Percentiles rank a stretch among this genome's conserved stretches.
These are phyloP conservation scores for Phanerodontia chrysosporium DNA, from an alignment of 768 basidiomycete genomes.

Conservation along the genomic window DNA sequence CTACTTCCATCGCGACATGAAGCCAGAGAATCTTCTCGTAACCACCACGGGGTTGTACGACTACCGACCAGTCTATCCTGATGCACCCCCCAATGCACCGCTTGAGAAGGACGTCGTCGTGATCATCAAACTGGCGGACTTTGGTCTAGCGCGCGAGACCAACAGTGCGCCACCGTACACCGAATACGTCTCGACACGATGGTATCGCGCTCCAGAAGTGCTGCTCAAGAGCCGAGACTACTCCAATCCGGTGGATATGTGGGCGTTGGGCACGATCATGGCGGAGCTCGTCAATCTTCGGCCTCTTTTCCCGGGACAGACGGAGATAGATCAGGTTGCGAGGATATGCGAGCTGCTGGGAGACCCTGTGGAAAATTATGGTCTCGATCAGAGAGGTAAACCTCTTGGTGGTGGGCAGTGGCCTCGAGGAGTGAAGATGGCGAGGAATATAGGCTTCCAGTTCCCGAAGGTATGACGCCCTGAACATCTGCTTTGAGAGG, in stretches of 20 bases:
- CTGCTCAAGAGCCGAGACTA: slow-evolving; percentile 89
- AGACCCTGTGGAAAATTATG: slow-evolving; percentile 84
- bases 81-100: slow-evolving; percentile 56
- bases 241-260: slow-evolving; percentile 97
- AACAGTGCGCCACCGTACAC: slow-evolving; percentile 89
- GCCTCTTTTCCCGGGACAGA: slow-evolving; percentile 91
- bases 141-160: slow-evolving; percentile 92
- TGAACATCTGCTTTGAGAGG: neutral
- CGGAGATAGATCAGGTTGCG: slow-evolving; percentile 89
- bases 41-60: slow-evolving; percentile 95
- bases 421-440: slow-evolving; percentile 83
- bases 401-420: slow-evolving; percentile 84
- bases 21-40: slow-evolving; percentile 97
- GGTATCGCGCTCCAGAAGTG: slow-evolving; percentile 99
- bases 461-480: slow-evolving; percentile 76
- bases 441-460: slow-evolving; percentile 75
- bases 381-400: slow-evolving; percentile 63
- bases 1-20: slow-evolving; percentile 99
- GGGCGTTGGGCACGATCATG: slow-evolving; percentile 98
- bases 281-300: slow-evolving; percentile 93
- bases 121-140: slow-evolving; percentile 97
- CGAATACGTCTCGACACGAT: slow-evolving; percentile 98
- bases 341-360: slow-evolving; percentile 92
- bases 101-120: slow-evolving; percentile 92
- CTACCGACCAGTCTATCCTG: slow-evolving; percentile 78